Base-by-base conservation (phyloP, 2,329 filamentous ascomycete species). In the Cercospora zeae-maydis region DNA sequence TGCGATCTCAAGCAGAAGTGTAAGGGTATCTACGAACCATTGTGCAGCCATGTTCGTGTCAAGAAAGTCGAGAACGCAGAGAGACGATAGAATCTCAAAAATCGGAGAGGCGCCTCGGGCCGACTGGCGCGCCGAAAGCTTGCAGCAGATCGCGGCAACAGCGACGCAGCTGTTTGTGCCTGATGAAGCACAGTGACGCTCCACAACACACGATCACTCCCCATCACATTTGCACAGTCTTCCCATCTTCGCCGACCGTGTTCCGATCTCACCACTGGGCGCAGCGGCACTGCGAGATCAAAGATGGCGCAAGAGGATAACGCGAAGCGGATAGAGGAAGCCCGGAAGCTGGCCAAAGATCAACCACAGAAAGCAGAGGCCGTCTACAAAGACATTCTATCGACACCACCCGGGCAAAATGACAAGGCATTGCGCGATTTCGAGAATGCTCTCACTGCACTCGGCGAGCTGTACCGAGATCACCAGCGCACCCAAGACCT, bases 381-480 rank as follows among this genome's bases (percentile, higher is more conserved):
- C 72, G 86, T 91, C 76, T 98, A 93, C 84, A 92, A 93, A 79
- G 89, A 95, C 61, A 90, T 98, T 75, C 86, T 97, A 69, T 88
- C 92, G 58, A 89, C 91, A 79, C 87, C 91, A 37, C 92, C 93
- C 90, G 91, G 58, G 87, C 63, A 89, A 64, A 95, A 87, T 63
- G 95, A 99, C 78, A 86, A 89, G 37, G 91, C 93, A 63, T 87
- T 93, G 69, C 88, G 90, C 78, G 92, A 96, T 78, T 99, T 97
- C 73, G 95, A 99, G 82, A 84, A 84, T 70, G 92, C 95, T 27
- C 79, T 99, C 76, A 85, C 97, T 74, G 91, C 89, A 69, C 81
- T 99, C 75, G 95, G 95, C 72, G 90, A 96, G 84, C 84, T 98
- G 69, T 97, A 97, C 79, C 86, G 92, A 71, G 92, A 97, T 79